Evolutionary conservation across 805 yeast species (phyloP), one percentile per base, ranked within the genome.

Genomic region (Zygosaccharomyces gambellarensis): DNA sequence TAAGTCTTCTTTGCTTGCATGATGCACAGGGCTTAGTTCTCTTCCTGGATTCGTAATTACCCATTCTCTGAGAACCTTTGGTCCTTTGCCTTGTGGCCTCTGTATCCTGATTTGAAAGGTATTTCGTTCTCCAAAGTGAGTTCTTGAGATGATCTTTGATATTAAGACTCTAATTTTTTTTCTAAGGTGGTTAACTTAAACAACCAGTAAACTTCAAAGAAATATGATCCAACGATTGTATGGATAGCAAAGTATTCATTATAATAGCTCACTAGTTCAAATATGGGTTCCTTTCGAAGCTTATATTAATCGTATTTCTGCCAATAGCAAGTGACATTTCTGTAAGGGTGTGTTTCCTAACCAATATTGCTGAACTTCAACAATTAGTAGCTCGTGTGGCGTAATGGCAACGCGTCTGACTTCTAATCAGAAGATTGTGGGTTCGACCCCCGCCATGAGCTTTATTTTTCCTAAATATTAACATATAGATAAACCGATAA

Each of bases 1-100:
- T 81, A 25, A 83, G 82, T 64, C 83, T 83, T 21, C 83, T 72
- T 58, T 72, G 72, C 48, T 85, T 75, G 61, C 90, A 83, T 56
- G 74, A 72, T 22, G 79, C 71, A 62, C 90, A 83, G 3, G 89
- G 88, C 58, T 78, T 81, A 32, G 65, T 64, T 41, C 75, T 54
- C 47, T 63, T 68, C 40, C 51, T 57, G 27, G 53, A 47, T 48
- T 54, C 60, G 43, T 56, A 52, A 25, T 48, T 46, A 12, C 55
- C 55, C 55, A 52, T 52, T 28, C 21, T 38, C 31, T 21, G n/a
- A 23, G 45, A 42, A 34, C 36, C 27, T n/a, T 14, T 42, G 36
- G 36, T 19, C 27, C n/a, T 25, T 30, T 34, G 38, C 38, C 36
- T 42, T 30, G 14, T 30, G 36, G 30, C 23, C 36, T 42, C 28